phyloP scores from a whole-genome alignment of 2,329 filamentous ascomycete genomes.

The Neofusicoccum cordaticola region DNA sequence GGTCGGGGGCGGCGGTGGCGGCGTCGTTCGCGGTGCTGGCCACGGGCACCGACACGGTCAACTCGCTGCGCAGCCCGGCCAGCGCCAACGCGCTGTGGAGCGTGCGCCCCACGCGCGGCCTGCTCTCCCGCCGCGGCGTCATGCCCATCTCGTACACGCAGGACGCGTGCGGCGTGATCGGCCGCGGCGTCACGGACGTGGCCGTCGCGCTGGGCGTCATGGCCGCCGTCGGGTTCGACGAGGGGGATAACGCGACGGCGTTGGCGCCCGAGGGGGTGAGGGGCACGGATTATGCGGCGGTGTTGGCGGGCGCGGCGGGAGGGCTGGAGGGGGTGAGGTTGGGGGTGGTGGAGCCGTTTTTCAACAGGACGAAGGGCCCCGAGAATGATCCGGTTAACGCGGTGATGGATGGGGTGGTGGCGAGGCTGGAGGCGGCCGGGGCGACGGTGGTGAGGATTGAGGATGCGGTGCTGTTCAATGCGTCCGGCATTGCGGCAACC shows the following conservation, averaged over 20 bases:
- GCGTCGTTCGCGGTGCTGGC: constrained; percentile 58
- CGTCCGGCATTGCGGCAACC: constrained; percentile 44
- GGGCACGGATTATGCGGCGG: constrained; percentile 48
- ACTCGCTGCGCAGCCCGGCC: constrained; percentile 60
- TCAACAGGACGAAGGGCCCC: constrained; percentile 49
- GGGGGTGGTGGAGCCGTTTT: constrained; percentile 56
- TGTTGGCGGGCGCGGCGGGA: constrained; percentile 29
- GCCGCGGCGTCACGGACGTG: constrained; percentile 50
- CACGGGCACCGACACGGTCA: constrained; percentile 61
- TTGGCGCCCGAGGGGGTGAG: constrained; percentile 42
- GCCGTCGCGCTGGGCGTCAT: constrained; percentile 53
- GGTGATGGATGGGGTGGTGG: constrained; percentile 50
- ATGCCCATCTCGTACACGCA: constrained; percentile 58
- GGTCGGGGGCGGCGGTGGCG: constrained; percentile 60
- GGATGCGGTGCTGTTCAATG: constrained; percentile 50
- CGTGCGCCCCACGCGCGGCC: constrained; percentile 55
- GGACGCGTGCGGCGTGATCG: constrained; percentile 57
- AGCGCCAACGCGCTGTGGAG: constrained; percentile 61
- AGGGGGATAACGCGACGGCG: constrained; percentile 52
- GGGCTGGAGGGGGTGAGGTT: constrained; percentile 44
- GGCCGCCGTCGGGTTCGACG: constrained; percentile 52
- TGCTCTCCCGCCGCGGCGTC: constrained; percentile 52
- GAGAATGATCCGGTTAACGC: constrained; percentile 59
- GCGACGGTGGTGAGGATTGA: constrained; percentile 52
- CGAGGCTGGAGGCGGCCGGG: constrained; percentile 46